Conservation (phyloP, 2,329 filamentous ascomycete genomes). For the Simplicillium sp. region DNA sequence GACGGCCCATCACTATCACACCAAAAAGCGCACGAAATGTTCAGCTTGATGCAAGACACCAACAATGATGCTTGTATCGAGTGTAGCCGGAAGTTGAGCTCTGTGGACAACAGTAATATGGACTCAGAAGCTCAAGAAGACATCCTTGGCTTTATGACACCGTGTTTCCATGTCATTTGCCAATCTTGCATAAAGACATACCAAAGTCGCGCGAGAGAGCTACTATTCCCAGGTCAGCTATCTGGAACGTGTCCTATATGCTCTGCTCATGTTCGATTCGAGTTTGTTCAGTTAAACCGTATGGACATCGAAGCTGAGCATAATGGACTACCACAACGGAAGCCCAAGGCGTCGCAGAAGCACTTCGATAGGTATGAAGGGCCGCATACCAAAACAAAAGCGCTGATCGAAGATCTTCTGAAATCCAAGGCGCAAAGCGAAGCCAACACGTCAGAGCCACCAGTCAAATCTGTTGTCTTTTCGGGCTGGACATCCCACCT, state of each 20-base stretch:
- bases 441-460: conserved; percentile 52
- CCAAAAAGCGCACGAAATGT: conserved; percentile 75
- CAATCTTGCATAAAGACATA: conserved; percentile 58
- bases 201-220: conserved; percentile 38
- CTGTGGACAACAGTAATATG: conserved; percentile 35
- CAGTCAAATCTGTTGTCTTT: conserved; percentile 89
- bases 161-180: conserved; percentile 83
- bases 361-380: conserved; percentile 67
- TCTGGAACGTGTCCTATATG: conserved; percentile 60
- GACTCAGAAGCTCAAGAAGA: conserved; percentile 52
- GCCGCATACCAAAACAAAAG: conserved; percentile 85
- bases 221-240: conserved; percentile 24
- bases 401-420: conserved; percentile 66
- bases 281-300: conserved; percentile 60
- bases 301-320: conserved; percentile 48
- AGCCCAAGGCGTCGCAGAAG: conserved; percentile 27
- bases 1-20: conserved; percentile 49
- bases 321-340: conserved; percentile 34
- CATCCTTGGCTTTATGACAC: conserved; percentile 68
- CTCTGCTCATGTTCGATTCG: conserved; percentile 49
- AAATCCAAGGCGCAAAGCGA: conserved; percentile 54
- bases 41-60: conserved; percentile 74
- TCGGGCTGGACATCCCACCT: conserved; percentile 94
- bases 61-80: conserved; percentile 63
- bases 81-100: conserved; percentile 57